Conservation (phyloP, 441 rosid species). For the Jatropha multifida region DNA sequence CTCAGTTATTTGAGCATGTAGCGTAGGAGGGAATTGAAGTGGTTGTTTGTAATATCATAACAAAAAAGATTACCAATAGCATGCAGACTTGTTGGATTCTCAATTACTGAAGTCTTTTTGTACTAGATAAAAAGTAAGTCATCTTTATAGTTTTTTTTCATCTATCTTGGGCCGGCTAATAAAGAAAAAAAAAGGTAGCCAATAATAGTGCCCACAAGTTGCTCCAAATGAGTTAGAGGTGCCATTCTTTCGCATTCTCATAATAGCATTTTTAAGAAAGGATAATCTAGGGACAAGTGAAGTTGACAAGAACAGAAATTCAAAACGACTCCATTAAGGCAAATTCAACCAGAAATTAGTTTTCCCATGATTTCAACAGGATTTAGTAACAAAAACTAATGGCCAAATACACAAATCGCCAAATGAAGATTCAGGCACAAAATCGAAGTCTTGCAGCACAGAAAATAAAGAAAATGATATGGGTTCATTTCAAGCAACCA, state of each 20-base stretch:
- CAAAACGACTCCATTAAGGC: neutral
- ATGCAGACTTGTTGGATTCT: neutral
- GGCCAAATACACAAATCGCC: neutral
- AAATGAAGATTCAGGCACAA: neutral
- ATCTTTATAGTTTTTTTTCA: neutral
- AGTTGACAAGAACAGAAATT: neutral
- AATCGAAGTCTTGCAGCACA: neutral
- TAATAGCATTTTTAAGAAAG: neutral
- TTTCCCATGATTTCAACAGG: neutral
- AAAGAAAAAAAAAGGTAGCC: neutral
- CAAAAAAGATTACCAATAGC: neutral
- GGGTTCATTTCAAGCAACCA: conserved; percentile 6
- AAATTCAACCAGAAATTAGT: neutral
- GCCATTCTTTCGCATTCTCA: neutral
- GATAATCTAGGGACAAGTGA: neutral
- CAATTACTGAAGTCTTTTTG: neutral
- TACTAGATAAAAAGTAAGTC: neutral
- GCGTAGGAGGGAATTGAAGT: too few species aligned
- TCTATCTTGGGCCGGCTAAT: neutral
- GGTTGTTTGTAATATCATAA: too few species aligned
- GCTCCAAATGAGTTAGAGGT: neutral
- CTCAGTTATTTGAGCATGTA: too few species aligned
- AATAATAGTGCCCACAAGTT: neutral
- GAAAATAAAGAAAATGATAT: neutral
- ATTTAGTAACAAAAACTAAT: neutral